Evolutionary conservation across 129 eudicot species (phyloP).

Genomic region (Saussurea involucrata): DNA sequence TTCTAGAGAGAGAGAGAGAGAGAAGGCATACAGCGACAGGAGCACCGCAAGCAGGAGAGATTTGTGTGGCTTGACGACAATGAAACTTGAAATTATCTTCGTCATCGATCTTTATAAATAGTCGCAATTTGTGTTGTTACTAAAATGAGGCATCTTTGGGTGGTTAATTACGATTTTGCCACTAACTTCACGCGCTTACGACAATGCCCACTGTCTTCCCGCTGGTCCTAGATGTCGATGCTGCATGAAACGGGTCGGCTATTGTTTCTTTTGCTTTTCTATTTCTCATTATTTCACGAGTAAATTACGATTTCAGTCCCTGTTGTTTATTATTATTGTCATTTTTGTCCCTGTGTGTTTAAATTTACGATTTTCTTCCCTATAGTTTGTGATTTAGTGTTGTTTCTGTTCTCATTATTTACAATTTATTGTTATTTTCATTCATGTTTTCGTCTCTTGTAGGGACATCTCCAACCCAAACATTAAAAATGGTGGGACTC

Average conservation of each 20-base stretch:
- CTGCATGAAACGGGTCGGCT: neutral
- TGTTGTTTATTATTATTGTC: too few relatives aligned
- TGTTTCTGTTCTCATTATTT: too few relatives aligned
- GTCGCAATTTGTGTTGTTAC: neutral
- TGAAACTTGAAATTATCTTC: neutral
- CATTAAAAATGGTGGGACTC: too few relatives aligned
- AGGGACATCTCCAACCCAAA: too few relatives aligned
- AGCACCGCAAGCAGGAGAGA: slow-evolving; percentile 17
- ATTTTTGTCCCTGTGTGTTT: too few relatives aligned
- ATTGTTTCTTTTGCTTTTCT: neutral
- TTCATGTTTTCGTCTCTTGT: too few relatives aligned
- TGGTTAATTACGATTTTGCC: slow-evolving; percentile 11
- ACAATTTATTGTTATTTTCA: too few relatives aligned
- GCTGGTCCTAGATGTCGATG: neutral
- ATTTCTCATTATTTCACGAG: neutral
- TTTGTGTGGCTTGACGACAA: slow-evolving; percentile 22
- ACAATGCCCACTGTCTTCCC: neutral
- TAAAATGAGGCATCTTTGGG: neutral
- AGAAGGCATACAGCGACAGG: slow-evolving; percentile 19
- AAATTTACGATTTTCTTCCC: too few relatives aligned
- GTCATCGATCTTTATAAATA: slow-evolving; percentile 13
- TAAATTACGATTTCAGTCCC: neutral
- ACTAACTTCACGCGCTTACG: slow-evolving; percentile 20
- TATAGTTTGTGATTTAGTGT: too few relatives aligned
- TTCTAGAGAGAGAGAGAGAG: neutral